Evolutionary conservation across 108 stramenopile species (phyloP).

Genomic region (Discostella pseudostelligera): DNA sequence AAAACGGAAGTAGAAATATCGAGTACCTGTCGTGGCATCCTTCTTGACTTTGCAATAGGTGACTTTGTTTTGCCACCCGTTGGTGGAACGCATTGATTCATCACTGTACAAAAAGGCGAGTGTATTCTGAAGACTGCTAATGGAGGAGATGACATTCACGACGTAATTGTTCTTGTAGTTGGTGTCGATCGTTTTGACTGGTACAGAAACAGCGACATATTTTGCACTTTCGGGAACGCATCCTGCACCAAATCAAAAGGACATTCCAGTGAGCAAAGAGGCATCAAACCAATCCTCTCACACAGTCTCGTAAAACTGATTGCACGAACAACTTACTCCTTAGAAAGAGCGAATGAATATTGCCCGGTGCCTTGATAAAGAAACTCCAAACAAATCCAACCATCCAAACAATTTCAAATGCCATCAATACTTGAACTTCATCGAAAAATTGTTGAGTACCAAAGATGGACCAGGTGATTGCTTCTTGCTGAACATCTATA

Average conservation of each 20-base stretch:
- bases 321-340: neutral
- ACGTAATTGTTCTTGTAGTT: neutral
- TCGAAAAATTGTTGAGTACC: constrained; percentile 19
- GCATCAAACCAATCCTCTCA: no score
- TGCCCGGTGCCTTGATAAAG: constrained; percentile 42
- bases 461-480: constrained; percentile 16
- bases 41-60: constrained; percentile 11
- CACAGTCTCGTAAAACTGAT: no score
- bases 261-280: neutral
- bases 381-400: constrained; percentile 55
- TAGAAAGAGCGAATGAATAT: constrained; percentile 6
- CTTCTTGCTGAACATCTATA: constrained; percentile 22
- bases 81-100: neutral
- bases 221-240: constrained; percentile 47
- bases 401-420: constrained; percentile 59
- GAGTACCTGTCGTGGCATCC: constrained; percentile 34
- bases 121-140: neutral
- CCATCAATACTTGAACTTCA: constrained; percentile 58
- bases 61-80: neutral
- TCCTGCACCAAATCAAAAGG: constrained; percentile 1
- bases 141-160: neutral
- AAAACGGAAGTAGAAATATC: constrained; percentile 46
- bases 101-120: constrained; percentile 4
- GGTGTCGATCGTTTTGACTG: constrained; percentile 5
- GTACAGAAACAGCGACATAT: constrained; percentile 53